Evolutionary conservation across 106 monocot genomes (phyloP).

Genomic region (Dendrobium officinale): DNA sequence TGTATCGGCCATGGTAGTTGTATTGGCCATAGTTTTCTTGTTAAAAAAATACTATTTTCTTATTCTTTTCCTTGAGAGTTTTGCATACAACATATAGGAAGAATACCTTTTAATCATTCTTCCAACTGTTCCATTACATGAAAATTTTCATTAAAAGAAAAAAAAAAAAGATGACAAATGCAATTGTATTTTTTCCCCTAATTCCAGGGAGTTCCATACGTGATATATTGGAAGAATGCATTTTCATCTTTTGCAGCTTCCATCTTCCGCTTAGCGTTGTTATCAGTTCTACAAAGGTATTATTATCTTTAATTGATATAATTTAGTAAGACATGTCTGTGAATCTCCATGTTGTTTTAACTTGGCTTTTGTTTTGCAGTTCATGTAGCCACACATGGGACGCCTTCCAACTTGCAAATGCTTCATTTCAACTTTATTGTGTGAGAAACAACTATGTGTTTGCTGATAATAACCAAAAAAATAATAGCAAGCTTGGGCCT

Average conservation of each 20-base stretch:
- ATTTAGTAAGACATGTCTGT: not conserved
- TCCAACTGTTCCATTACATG: not conserved
- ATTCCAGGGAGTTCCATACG: conserved; percentile 67
- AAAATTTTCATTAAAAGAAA: not conserved
- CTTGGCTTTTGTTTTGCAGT: conserved; percentile 28
- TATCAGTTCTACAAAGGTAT: conserved; percentile 83
- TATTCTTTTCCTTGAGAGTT: no score
- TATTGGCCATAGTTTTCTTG: not conserved
- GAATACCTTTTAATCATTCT: no score
- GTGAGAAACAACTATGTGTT: conserved; percentile 35
- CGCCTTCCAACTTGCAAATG: conserved; percentile 57
- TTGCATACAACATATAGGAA: no score
- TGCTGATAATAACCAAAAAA: conserved; percentile 27
- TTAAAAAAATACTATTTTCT: no score
- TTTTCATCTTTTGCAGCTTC: conserved; percentile 64
- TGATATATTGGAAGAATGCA: conserved; percentile 76
- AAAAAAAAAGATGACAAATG: not conserved
- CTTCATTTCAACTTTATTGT: conserved; percentile 54
- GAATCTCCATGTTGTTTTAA: not conserved
- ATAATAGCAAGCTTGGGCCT: conserved; percentile 38
- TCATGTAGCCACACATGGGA: conserved; percentile 67
- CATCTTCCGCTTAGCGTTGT: conserved; percentile 66
- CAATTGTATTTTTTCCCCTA: not conserved
- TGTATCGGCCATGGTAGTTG: not conserved
- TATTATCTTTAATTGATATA: not conserved